Percentiles rank a stretch among this genome's conserved stretches.
These are phyloP conservation scores for Protea cynaroides DNA, from an alignment of 164 flowering plant species.

Conservation along the genomic window DNA sequence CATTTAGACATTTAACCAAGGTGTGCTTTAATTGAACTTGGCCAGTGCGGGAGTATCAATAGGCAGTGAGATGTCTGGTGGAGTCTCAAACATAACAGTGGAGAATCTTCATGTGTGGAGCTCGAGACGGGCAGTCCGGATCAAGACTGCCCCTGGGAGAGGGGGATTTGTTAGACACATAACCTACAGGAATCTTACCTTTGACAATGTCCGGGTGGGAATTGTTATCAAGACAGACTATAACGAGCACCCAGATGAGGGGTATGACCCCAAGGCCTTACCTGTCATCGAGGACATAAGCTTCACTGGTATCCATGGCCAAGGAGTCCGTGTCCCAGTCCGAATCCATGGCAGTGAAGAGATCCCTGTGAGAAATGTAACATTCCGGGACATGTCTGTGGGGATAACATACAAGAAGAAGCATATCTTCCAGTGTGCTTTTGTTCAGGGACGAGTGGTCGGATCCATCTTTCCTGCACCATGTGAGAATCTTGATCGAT, in stretches of 20 bases:
- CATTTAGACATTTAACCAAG: conserved; percentile 7
- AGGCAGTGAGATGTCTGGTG: conserved; percentile 99
- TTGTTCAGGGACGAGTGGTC: conserved; percentile 72
- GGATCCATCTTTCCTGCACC: conserved; percentile 84
- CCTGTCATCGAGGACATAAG: conserved; percentile 61
- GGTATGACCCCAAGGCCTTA: conserved; percentile 62
- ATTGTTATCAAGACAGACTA: conserved; percentile 87
- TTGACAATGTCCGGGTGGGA: conserved; percentile 81
- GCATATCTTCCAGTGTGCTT: conserved; percentile 90
- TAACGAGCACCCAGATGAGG: conserved; percentile 89
- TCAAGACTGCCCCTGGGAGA: conserved; percentile 88
- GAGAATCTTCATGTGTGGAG: conserved; percentile 76
- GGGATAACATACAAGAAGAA: conserved; percentile 88
- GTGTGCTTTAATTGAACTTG: conserved; percentile 11
- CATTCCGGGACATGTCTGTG: conserved; percentile 80
- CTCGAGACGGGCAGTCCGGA: conserved; percentile 82
- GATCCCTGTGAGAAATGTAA: conserved; percentile 73
- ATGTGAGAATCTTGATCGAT: conserved; percentile 79
- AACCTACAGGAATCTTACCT: conserved; percentile 59
- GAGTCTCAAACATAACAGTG: conserved; percentile 77
- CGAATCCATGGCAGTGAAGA: conserved; percentile 83
- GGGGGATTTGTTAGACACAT: conserved; percentile 82
- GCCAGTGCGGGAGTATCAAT: conserved; percentile 95
- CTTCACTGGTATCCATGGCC: conserved; percentile 72
- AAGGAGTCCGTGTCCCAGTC: conserved; percentile 90